Evolutionary conservation across 2,329 filamentous ascomycete species (phyloP), one percentile per base, ranked within the genome.

Genomic region (Helotiales sp.): DNA sequence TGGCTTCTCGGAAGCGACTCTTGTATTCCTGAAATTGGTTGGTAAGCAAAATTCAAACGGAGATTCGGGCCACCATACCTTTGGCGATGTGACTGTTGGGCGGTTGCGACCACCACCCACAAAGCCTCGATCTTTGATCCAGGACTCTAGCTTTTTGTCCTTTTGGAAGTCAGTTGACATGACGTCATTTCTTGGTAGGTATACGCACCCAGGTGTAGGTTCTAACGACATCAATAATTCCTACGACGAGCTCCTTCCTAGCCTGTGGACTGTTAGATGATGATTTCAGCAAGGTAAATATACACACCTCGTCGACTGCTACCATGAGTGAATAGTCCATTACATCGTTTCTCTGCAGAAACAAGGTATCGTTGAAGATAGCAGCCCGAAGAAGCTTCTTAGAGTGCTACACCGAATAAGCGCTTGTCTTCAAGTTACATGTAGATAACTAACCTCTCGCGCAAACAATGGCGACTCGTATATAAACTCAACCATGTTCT

Each of bases 241-340:
- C 96, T 1, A 99, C 94, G 15, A 98, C 93, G 15, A 99, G 87
- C 80, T 99, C 95, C 75, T 95, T 94, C 70, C 89, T 87, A 43
- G 86, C 85, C 70, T 75, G 40, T 13, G 50, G 8, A 17, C 20
- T 20, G 59, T 70, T 30, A 69, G 64, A 11, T 60, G 22, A 30
- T n/a, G 20, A 28, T n/a, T 4, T 20, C 24, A 64, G 13, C 17
- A 45, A 20, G 40, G 2, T n/a, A 20, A 45, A 20, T n/a, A 43
- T 28, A 65, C 55, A 32, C 62, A 71, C 69, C 78, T 97, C 96
- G 75, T 99, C 95, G 52, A 99, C 96, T 0, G 95, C 96, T 63
- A 97, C 94, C 96, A 99, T 99, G 52, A 99, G 86, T 26, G 91
- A 96, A 81, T 99, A 99, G 80, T 99, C 96, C 96, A 99, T 99